Base-by-base conservation (phyloP, 768 basidiomycete species). In the Mycena capillaripes region DNA sequence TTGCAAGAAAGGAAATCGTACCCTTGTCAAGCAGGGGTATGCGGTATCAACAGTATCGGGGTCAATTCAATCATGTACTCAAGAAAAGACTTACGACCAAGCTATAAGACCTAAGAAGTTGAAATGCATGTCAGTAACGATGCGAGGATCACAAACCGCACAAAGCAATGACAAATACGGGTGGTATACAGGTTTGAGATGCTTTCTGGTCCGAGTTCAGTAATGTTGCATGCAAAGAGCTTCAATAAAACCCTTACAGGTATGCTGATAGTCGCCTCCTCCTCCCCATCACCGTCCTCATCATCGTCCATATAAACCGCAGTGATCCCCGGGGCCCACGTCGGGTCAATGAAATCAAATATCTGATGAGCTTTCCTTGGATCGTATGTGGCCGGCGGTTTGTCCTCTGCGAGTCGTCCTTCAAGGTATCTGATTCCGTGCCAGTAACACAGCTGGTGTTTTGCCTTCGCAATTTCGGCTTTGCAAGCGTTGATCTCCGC, bases 381-480 rank as follows among this genome's bases (percentile, higher is more conserved):
- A 40, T 77, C 75, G 56, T 78, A 78, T 10, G 44, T 27, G 11
- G 78, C 73, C 0, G 76, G 78, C 42, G 73, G 71, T n/a, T 76
- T 78, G 34, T 76, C 69, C 42, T 78, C 76, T 11, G 76, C 69
- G 0, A 82, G 61, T 0, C 75, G 70, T 38, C 73, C 57, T 27
- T 79, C 77, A 14, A 81, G 25, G 17, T 79, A 78, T 3, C 53
- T 66, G 27, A 81, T 72, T 1, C 66, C 76, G 59, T 83, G 82
- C 82, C 82, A 83, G 44, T 80, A 79, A 68, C 81, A 83, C 0
- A 83, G 60, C 68, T 81, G 82, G 34, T 82, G 78, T 57, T 81
- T 81, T 4, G 78, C 76, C 8, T 59, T 4, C 1, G 77, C 73
- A 29, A 76, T 76, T 3, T 71, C 63, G 1, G 36, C 70, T 0